Base-by-base conservation (phyloP, 768 basidiomycete genomes). In the Termitomyces sp. region DNA sequence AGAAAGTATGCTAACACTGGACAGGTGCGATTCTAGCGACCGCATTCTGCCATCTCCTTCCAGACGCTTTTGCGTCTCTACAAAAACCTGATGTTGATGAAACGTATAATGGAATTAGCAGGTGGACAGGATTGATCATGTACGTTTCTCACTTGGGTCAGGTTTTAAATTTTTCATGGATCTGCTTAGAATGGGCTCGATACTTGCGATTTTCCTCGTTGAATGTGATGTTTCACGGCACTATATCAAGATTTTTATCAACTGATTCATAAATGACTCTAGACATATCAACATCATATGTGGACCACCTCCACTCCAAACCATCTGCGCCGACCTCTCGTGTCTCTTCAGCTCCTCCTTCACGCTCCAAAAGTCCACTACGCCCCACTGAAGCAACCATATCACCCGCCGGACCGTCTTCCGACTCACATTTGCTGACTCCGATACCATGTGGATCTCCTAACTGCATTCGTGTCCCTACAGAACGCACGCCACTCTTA, bases 1-100 rank as follows among this genome's bases (percentile, higher is more conserved):
- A 28, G 23, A 39, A n/a, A 9, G 41, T 49, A 16, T 51, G 40
- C 48, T 62, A 8, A 17, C 16, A n/a, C 11, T 39, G 14, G 45
- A n/a, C 56, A 81, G 89, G 89, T 11, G 89, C 90, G 14, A 93
- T 93, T 34, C 68, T 93, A 4, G 84, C 90, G 3, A 93, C 91
- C 0, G 90, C 89, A 0, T 93, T 93, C 62, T 84, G 87, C 17
- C 91, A 93, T 67, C 74, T 93, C 9, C 74, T 93, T 12, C 86
- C 89, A 60, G 89, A 91, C 56, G 82, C 89, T 0, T 91, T 89
- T 63, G 78, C 79, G 54, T 77, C 81, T 0, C 73, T 92, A 2
- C 73, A 73, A 42, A 72, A 78, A 54, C 74, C 75, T 0, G 64
- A 61, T 3, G 76, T 88, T 16, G 76, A 74, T 50, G 65, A 68